Evolutionary conservation across 768 basidiomycete species (phyloP).

Genomic region (Pleurotus eryngii): DNA sequence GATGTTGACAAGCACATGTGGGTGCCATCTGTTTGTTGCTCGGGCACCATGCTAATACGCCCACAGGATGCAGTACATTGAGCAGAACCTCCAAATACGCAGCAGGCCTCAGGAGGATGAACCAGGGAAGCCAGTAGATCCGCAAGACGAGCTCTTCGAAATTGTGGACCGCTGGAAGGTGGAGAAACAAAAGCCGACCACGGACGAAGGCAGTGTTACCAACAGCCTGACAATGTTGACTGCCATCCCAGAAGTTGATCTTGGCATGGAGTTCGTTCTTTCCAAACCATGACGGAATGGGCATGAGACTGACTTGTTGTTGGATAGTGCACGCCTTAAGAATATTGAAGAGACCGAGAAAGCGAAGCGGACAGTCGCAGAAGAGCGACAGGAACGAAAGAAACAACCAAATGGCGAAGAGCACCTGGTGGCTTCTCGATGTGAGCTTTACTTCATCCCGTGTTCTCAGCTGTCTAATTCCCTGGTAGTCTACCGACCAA

Average conservation of each 20-base stretch:
- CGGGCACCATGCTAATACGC: background rate
- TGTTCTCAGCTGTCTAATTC: slow-evolving; percentile 5
- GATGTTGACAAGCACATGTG: slow-evolving; percentile 99
- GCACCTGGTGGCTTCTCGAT: slow-evolving; percentile 83
- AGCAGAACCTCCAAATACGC: slow-evolving; percentile 82
- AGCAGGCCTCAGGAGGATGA: slow-evolving; percentile 50
- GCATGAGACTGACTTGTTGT: slow-evolving; percentile 1
- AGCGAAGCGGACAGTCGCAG: slow-evolving; percentile 83
- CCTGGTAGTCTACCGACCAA: slow-evolving; percentile 75
- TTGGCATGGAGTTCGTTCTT: slow-evolving; percentile 91
- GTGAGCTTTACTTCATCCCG: slow-evolving; percentile 43
- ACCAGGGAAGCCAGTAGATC: slow-evolving; percentile 52
- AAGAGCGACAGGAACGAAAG: slow-evolving; percentile 62
- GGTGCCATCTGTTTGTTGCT: slow-evolving; percentile 20
- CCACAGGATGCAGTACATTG: slow-evolving; percentile 94
- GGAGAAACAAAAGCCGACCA: slow-evolving; percentile 51
- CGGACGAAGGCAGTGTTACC: slow-evolving; percentile 90
- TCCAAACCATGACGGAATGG: background rate
- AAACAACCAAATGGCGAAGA: slow-evolving; percentile 64
- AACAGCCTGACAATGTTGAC: slow-evolving; percentile 95
- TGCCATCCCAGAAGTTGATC: slow-evolving; percentile 95
- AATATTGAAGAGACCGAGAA: slow-evolving; percentile 99
- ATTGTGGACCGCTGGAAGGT: slow-evolving; percentile 67
- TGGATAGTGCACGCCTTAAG: slow-evolving; percentile 73
- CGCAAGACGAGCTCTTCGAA: slow-evolving; percentile 75